A percentile compares a stretch with the other conserved stretches of the same genome.
Conservation (phyloP, 2,329 filamentous ascomycete genomes). For the Claviceps spartinae region DNA sequence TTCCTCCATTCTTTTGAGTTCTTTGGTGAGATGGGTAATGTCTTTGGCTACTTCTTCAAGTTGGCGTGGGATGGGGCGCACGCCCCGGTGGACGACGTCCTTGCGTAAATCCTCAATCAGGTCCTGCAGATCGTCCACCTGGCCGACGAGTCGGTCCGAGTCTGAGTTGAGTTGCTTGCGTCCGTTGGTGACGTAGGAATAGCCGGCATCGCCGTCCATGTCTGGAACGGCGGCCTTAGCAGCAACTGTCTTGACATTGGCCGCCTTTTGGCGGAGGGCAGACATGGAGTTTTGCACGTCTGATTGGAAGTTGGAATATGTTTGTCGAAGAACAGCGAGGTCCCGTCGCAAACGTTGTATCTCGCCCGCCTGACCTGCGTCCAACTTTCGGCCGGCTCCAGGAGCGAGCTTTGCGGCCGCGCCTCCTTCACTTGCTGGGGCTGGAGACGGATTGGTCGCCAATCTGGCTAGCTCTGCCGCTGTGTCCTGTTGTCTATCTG, state of each 20-base stretch:
- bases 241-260: conserved; percentile 63
- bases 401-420: conserved; percentile 19
- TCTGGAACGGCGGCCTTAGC: conserved; percentile 57
- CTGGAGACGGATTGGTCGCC: conserved; percentile 30
- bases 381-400: conserved; percentile 29
- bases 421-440: conserved; percentile 26
- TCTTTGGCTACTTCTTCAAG: conserved; percentile 83
- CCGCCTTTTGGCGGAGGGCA: conserved; percentile 66
- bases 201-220: conserved; percentile 65
- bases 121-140: conserved; percentile 95
- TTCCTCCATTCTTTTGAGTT: conserved; percentile 88
- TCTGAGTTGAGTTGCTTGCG: conserved; percentile 80
- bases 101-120: conserved; percentile 92
- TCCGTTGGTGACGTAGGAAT: conserved; percentile 70
- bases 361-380: conserved; percentile 56
- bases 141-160: conserved; percentile 77
- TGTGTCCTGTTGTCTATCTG: conserved; percentile 79
- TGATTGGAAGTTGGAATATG: conserved; percentile 79
- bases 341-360: conserved; percentile 75
- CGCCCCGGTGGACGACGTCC: conserved; percentile 85
- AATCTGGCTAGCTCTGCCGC: conserved; percentile 68
- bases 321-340: conserved; percentile 81
- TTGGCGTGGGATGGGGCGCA: conserved; percentile 79
- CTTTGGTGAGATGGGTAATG: conserved; percentile 64
- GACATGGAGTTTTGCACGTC: conserved; percentile 84